phyloP scores from a whole-genome alignment of 164 flowering plant genomes.

The Piper betle region DNA sequence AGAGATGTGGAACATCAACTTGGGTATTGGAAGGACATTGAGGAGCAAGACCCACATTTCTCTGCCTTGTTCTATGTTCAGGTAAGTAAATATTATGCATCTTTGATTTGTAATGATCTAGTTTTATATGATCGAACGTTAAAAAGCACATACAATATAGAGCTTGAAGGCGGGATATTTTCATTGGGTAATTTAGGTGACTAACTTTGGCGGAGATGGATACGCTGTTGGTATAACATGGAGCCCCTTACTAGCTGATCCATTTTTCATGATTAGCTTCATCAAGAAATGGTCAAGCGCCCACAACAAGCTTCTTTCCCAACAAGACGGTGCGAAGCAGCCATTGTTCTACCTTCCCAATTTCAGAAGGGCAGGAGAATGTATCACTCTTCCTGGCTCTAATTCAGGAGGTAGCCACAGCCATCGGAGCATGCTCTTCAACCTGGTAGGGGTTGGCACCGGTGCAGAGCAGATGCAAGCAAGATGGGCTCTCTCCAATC shows the following conservation, averaged over 20 bases:
- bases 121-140: neutral
- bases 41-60: constrained; percentile 3
- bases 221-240: constrained; percentile 3
- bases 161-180: neutral
- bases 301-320: constrained; percentile 3
- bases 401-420: neutral
- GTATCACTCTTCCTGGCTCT: neutral
- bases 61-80: constrained; percentile 9
- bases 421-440: neutral
- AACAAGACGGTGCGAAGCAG: neutral
- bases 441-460: neutral
- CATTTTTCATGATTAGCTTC: constrained; percentile 2
- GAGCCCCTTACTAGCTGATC: constrained; percentile 4
- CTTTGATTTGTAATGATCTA: neutral
- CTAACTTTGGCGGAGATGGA: constrained; percentile 3
- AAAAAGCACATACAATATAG: neutral
- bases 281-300: neutral
- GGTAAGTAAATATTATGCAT: neutral
- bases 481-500: neutral
- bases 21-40: constrained; percentile 7
- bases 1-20: constrained; percentile 4
- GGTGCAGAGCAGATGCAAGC: neutral
- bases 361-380: neutral
- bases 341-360: constrained; percentile 5
- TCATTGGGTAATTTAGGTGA: constrained; percentile 2